These are phyloP conservation scores for Leccinum pallidistipes DNA, from an alignment of 1,284 basidiomycete species.

Conservation along the genomic window DNA sequence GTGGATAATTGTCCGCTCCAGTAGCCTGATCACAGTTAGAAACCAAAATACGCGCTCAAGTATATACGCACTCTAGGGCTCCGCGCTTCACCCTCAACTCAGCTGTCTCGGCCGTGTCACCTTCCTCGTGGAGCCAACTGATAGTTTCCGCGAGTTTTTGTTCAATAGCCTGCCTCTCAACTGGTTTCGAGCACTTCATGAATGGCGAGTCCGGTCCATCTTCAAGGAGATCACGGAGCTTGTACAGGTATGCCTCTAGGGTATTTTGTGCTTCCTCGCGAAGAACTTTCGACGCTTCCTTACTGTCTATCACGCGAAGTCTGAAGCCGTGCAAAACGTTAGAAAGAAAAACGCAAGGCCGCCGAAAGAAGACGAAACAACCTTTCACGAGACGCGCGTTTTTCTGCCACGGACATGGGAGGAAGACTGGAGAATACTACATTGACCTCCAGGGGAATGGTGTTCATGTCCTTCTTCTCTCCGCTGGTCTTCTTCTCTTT, in stretches of 20 bases:
- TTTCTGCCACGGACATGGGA: conserved; percentile 74
- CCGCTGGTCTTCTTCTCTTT: conserved; percentile 42
- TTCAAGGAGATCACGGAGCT: conserved; percentile 80
- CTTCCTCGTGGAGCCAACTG: conserved; percentile 83
- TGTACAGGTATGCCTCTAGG: conserved; percentile 92
- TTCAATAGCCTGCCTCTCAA: conserved; percentile 69
- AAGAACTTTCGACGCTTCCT: conserved; percentile 75
- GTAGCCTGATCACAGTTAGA: conserved; percentile 46
- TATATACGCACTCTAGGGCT: conserved; percentile 72
- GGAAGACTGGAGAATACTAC: conserved; percentile 62
- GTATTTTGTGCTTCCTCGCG: conserved; percentile 91
- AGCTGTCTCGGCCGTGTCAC: conserved; percentile 79
- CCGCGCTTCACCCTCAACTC: conserved; percentile 74
- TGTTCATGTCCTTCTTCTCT: conserved; percentile 43
- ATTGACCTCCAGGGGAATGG: conserved; percentile 64
- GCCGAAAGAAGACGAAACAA: conserved; percentile 34
- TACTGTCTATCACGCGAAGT: conserved; percentile 74
- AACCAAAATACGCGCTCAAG: neutral
- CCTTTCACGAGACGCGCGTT: conserved; percentile 69
- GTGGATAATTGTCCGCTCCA: conserved; percentile 82
- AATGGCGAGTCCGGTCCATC: conserved; percentile 70
- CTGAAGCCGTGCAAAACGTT: conserved; percentile 42
- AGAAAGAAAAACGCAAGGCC: neutral
- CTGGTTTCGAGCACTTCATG: conserved; percentile 72
- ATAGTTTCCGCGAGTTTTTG: conserved; percentile 71